Conservation (phyloP, 371 early-diverging fungal genomes). For the Conidiobolus incongruus region DNA sequence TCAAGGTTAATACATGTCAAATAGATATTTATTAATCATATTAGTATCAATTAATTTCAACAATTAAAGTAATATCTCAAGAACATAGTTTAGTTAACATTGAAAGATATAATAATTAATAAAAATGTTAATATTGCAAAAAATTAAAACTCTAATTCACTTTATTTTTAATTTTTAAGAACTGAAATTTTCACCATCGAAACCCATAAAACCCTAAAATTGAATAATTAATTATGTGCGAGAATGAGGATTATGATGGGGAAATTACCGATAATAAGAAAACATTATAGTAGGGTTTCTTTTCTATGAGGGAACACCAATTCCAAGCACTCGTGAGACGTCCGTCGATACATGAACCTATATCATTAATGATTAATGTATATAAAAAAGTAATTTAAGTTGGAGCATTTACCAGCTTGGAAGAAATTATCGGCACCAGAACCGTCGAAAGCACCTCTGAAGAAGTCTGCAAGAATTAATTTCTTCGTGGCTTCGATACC, state of each 20-base stretch:
- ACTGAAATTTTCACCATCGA: background rate
- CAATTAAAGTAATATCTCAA: too few relatives aligned
- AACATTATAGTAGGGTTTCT: constrained; percentile 77
- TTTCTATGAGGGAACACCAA: constrained; percentile 83
- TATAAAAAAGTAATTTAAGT: background rate
- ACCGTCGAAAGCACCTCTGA: constrained; percentile 88
- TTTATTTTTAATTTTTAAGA: too few relatives aligned
- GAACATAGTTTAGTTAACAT: too few relatives aligned
- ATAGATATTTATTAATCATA: too few relatives aligned
- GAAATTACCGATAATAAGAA: constrained; percentile 63
- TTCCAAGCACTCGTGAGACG: constrained; percentile 87
- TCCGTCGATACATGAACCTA: constrained; percentile 85
- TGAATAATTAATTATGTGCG: too few relatives aligned
- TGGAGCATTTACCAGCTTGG: constrained; percentile 52
- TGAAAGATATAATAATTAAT: too few relatives aligned
- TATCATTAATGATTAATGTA: background rate
- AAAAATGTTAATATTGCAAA: too few relatives aligned
- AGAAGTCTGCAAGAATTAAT: constrained; percentile 72
- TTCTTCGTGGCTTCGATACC: constrained; percentile 33
- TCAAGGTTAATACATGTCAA: too few relatives aligned
- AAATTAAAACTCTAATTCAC: too few relatives aligned
- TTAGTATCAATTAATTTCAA: too few relatives aligned
- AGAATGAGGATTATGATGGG: too few relatives aligned
- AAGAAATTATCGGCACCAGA: constrained; percentile 88
- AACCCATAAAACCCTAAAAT: constrained; percentile 15